Base-by-base conservation (phyloP, 441 rosid species). In the Biscutella laevigata region DNA sequence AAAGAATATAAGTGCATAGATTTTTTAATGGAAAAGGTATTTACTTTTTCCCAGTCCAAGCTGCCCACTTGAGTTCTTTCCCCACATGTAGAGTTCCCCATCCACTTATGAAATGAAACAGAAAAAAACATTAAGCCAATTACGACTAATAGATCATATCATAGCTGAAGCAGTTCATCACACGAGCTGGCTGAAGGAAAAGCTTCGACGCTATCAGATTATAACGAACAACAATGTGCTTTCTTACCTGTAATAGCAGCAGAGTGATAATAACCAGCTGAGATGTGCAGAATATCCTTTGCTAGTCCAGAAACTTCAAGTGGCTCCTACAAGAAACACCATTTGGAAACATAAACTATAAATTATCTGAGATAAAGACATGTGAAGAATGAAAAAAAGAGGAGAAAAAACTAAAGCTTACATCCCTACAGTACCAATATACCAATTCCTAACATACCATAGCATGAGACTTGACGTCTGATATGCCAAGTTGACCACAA, bases 31-130 rank as follows among this genome's bases (percentile, higher is more conserved):
- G 14, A 22, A 43, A 27, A 12, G 4, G 28, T 36, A 35, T 2
- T 50, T 78, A 87, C 96, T 88, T 82, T 82, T 91, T 69, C 96
- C 98, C 38, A 88, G 78, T 49, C 98, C 98, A 63, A 91, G 88
- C 75, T 91, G 96, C 55, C 98, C 98, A 62, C 69, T 80, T 50
- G 95, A 80, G 68, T 91, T 91, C 71, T 77, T 80, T 57, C 98
- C 96, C 98, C 96, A 91, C 82, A 75, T 71, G 60, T 82, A 85
- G 51, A 91, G 87, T 69, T 85, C 87, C 32, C 96, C 96, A 69
- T 83, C 89, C 60, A 55, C 98, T 88, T 36, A 64, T 60, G 39
- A 62, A 21, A 11, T 14, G 28, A 64, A 13, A 32, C 10, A 57
- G 21, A 2, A 37, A 29, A 1, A 39, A 53, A 19, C 8, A 41